Base-by-base conservation (phyloP, 140 eudicot species). In the Ambrosia hybrid region DNA sequence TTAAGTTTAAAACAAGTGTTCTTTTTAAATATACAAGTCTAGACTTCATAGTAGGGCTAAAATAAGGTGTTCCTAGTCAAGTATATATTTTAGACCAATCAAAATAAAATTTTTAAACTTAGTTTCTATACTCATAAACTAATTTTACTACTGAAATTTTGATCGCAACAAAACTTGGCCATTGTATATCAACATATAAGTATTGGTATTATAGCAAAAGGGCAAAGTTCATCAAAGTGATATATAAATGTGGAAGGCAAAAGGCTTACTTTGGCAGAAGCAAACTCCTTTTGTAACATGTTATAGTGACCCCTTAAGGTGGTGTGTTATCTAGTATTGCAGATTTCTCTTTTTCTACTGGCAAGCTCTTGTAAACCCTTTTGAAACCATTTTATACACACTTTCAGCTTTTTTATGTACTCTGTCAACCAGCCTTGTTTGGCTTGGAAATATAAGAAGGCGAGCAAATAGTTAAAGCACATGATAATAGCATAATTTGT, bases 201-300 rank as follows among this genome's bases (percentile, higher is more conserved):
- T 36, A 11, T 11, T 62, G 49, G 49, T 12, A 6, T 6, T 36
- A 41, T 62, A 4, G 49, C 11, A 62, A 62, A 3, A 0, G 5
- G 34, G 9, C 46, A 33, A 33, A 5, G 5, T 15, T 30, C 46
- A 60, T 10, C 16, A 60, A 60, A 60, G 45, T 60, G 16, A 1
- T 34, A 60, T 60, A 12, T 16, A 57, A 21, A 52, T 34, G 15
- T 41, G 48, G 11, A 56, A n/a, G 26, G 39, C 10, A 43, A 65
- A 74, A 17, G 41, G 62, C 85, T 63, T 77, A 90, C 98, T 70
- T 82, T 86, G 4, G 86, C 83, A 33, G 88, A 84, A 67, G 87
- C 70, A 66, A 93, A 88, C 82, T 93, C 94, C 41, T 86, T 92
- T 70, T 90, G 91, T 82, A 93, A 65, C 81, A 95, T 75, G 30